Percentiles rank a stretch among this genome's conserved stretches.
Evolutionary conservation across 1,139 yeast species (phyloP).

Genomic region (Saccharomyces hybrid): DNA sequence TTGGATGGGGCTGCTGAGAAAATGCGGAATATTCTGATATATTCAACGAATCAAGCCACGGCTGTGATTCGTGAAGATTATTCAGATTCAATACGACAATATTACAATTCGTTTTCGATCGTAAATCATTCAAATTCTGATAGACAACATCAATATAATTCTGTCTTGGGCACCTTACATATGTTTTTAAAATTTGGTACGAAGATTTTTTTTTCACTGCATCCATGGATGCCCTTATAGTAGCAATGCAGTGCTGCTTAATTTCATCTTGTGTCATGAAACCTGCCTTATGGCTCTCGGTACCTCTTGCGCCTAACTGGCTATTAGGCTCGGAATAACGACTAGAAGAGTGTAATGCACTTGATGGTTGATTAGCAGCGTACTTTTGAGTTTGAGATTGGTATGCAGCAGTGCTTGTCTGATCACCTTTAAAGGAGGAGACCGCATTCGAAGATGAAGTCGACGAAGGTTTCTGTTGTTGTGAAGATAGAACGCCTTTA

Average conservation of each 20-base stretch:
- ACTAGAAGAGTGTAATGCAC: not conserved
- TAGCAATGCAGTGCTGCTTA: conserved; percentile 26
- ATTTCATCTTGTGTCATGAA: conserved; percentile 27
- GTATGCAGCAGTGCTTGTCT: not conserved
- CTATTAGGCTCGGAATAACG: not conserved
- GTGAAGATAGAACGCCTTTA: not conserved
- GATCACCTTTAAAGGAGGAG: not conserved
- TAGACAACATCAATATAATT: conserved; percentile 23
- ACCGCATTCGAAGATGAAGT: not conserved
- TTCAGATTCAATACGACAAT: conserved; percentile 29
- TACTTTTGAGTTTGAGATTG: not conserved
- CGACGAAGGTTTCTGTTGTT: not conserved
- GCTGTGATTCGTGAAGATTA: conserved; percentile 29
- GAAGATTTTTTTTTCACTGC: conserved; percentile 24
- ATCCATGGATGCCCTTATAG: conserved; percentile 24
- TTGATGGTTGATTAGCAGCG: not conserved
- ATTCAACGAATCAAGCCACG: conserved; percentile 26
- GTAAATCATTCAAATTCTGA: conserved; percentile 24
- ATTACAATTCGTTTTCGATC: conserved; percentile 29
- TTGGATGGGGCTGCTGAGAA: conserved; percentile 25
- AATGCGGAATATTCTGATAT: conserved; percentile 15
- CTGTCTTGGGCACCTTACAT: conserved; percentile 29
- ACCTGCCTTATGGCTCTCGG: conserved; percentile 7
- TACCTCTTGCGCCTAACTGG: not conserved
- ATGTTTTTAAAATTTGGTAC: conserved; percentile 29